Base-by-base conservation (phyloP, 495 filamentous ascomycete species). In the Cercophora sp. region DNA sequence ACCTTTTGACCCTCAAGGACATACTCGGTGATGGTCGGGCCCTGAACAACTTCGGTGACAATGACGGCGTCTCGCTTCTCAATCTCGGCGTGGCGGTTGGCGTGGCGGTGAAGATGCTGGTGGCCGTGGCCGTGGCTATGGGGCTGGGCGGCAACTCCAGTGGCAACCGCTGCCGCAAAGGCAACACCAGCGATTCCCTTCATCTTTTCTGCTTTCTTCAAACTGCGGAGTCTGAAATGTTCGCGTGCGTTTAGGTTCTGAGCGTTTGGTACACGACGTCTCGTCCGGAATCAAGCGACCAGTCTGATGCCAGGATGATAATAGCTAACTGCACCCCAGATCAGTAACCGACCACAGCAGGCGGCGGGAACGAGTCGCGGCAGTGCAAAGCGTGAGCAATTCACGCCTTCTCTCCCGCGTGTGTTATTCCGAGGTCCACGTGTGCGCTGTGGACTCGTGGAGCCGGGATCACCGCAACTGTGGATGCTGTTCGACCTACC, bases 11-110 rank as follows among this genome's bases (percentile, higher is more conserved):
- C 80, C 45, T 84, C 75, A 31, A 86, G 65, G 55, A 82, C 71
- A 60, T 85, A 89, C 47, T 78, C 73, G 47, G 78, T 73, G 13
- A 81, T 75, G 34, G 77, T 81, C 26, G 82, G 67, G n/a, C 71
- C 81, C 35, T 69, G 66, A 26, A 65, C 64, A 36, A 64, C 49
- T 18, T 65, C 35, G 36, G 59, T 61, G 32, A 64, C 51, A 24
- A 62, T 40, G 9, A 68, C 66, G 35, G 74, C 61, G 8, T 68
- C 73, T 52, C 77, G 77, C 63, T 69, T 68, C 62, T 76, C 68
- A 18, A 74, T 60, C 1, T 63, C 47, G 25, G 37, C 55, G 32
- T 65, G 57, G 57, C 66, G 66, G 59, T 69, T 70, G 58, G 55
- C 64, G 29, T 65, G 67, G 47, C 57, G 63, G 32, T 65, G 69